Conservation (phyloP, 768 basidiomycete genomes). For the Termitomyces sp. region DNA sequence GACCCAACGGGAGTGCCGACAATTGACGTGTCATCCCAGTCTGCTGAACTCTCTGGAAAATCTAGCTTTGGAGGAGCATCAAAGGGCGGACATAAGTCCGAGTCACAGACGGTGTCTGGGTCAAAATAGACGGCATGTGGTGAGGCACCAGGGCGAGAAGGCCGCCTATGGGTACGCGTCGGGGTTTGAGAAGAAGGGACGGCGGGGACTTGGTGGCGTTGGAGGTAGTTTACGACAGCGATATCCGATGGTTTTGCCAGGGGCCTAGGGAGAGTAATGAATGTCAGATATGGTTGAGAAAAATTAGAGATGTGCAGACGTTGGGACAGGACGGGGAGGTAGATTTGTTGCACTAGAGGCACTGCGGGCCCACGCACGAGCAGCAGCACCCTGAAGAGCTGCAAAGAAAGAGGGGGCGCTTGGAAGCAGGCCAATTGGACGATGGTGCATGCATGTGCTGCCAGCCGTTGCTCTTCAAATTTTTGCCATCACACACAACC, state of each 20-base stretch:
- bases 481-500: slow-evolving; percentile 12
- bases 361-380: slow-evolving; percentile 40
- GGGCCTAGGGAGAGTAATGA: neutral
- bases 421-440: slow-evolving; percentile 26
- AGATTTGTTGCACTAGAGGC: slow-evolving; percentile 6
- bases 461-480: slow-evolving; percentile 6
- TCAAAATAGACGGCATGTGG: slow-evolving; percentile 13
- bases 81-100: slow-evolving; percentile 19
- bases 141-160: neutral
- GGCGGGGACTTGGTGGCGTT: neutral
- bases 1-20: slow-evolving; percentile 7
- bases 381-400: slow-evolving; percentile 43
- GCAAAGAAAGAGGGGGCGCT: slow-evolving; percentile 26
- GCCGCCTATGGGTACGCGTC: neutral
- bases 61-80: slow-evolving; percentile 11
- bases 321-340: neutral
- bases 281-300: neutral
- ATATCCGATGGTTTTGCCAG: neutral
- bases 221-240: slow-evolving; percentile 1
- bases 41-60: neutral
- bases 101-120: slow-evolving; percentile 17
- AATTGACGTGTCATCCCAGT: slow-evolving; percentile 10
- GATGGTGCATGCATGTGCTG: slow-evolving; percentile 47
- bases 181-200: neutral
- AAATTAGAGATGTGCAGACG: neutral